Evolutionary conservation across 2,329 filamentous ascomycete genomes (phyloP).

Genomic region (Cladophialophora yegresii): DNA sequence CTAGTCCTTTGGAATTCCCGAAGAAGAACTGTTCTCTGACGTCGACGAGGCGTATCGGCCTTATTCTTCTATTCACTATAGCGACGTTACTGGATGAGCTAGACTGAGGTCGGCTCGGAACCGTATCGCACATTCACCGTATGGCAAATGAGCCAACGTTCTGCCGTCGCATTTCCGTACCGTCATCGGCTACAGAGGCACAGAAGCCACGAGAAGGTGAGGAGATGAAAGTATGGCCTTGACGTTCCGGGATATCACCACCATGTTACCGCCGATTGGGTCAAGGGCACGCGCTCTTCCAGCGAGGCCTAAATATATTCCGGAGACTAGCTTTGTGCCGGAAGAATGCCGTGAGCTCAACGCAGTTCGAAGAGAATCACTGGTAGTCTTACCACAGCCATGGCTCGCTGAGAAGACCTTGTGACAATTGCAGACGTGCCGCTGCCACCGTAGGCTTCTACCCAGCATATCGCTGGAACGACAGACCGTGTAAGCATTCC

Average conservation of each 20-base stretch:
- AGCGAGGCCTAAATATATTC: slow-evolving; percentile 14
- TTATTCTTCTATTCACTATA: neutral
- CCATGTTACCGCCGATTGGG: slow-evolving; percentile 9
- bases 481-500: neutral
- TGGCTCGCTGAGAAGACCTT: neutral
- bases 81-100: neutral
- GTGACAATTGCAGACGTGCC: neutral
- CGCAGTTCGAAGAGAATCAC: neutral
- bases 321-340: slow-evolving; percentile 5
- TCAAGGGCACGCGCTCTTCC: neutral
- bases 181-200: neutral
- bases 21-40: neutral
- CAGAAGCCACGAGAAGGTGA: neutral
- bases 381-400: neutral
- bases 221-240: slow-evolving; percentile 1
- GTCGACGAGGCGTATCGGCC: neutral
- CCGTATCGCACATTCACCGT: slow-evolving; percentile 3
- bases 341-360: slow-evolving; percentile 9
- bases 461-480: neutral
- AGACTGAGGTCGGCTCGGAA: neutral
- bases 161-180: neutral
- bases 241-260: neutral
- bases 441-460: neutral
- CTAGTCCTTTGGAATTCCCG: slow-evolving; percentile 5
- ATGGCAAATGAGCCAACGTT: slow-evolving; percentile 1